Base-by-base conservation (phyloP, 2,329 filamentous ascomycete species). In the Aspergillus cejpii region DNA sequence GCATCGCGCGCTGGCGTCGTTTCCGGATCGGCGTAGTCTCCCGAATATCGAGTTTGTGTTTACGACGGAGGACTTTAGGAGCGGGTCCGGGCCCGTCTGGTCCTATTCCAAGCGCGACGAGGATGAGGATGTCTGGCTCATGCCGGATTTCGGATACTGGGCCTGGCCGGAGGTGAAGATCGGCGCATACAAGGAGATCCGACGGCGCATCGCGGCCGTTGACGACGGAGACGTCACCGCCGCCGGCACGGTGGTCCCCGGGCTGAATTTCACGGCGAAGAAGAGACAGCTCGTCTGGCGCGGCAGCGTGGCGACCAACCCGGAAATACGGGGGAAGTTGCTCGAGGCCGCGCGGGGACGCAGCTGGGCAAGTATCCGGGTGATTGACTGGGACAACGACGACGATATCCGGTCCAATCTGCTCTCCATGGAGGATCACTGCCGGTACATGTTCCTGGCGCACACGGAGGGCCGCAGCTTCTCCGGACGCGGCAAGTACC, bases 101-200 rank as follows among this genome's bases (percentile, higher is more conserved):
- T 65, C 67, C 5, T 75, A 71, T 50, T 66, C 70, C 2, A 67
- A 62, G 38, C 61, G 51, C 27, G 57, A 64, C 6, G 61, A 65
- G n/a, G 64, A 72, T 26, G 57, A 57, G 6, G 56, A 65, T 11
- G 59, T 65, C 34, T 77, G 74, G 74, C 59, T 77, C 15, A 75
- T 77, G 59, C 74, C 74, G 0, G 74, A 77, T 51, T 77, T 77
- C 51, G 74, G 72, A 26, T 76, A 74, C 60, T 78, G 73, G 71
- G 65, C 69, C 6, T 76, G 72, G 73, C 73, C 73, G 2, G 72
- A 75, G 46, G 69, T 71, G 14, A 64, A 67, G 45, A 67, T 70
- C 17, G 68, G 71, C 2, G 58, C 68, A 4, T 72, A 73, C 54
- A 60, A 63, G n/a, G 68, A 72, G 44, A 63, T 72, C 23, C 62